These are phyloP conservation scores for Aphanoascus verrucosus DNA, from an alignment of 2,329 filamentous ascomycete genomes.

Conservation along the genomic window DNA sequence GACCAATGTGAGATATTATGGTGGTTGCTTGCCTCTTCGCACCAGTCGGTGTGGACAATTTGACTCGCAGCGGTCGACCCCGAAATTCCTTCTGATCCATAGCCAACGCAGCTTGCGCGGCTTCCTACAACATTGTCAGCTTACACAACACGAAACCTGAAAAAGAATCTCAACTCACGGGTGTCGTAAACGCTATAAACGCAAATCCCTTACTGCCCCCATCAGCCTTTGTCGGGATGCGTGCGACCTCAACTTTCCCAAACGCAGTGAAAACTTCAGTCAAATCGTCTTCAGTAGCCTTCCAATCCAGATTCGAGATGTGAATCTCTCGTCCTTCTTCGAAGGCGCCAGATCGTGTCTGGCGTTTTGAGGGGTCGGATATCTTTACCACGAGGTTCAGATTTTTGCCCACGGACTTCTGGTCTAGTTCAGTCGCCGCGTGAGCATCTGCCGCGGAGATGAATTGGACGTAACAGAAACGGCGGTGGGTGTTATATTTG, in stretches of 20 bases:
- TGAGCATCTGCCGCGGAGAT: conserved; percentile 55
- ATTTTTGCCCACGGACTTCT: conserved; percentile 55
- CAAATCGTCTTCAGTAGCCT: conserved; percentile 56
- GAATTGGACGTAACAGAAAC: conserved; percentile 96
- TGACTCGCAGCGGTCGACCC: conserved; percentile 56
- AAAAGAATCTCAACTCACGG: conserved; percentile 30
- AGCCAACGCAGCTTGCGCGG: conserved; percentile 53
- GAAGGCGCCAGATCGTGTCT: conserved; percentile 65
- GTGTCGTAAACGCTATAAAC: conserved; percentile 65
- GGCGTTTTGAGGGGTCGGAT: conserved; percentile 69
- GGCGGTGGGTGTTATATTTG: conserved; percentile 74
- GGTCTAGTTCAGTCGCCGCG: conserved; percentile 62
- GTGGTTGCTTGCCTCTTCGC: conserved; percentile 36
- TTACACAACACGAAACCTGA: background rate
- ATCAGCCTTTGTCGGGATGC: conserved; percentile 56
- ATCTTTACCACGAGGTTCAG: conserved; percentile 66
- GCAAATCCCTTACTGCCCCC: conserved; percentile 66
- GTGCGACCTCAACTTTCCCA: conserved; percentile 61
- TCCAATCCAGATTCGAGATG: conserved; percentile 56
- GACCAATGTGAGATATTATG: conserved; percentile 34
- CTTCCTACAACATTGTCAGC: conserved; percentile 39
- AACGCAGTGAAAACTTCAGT: conserved; percentile 61
- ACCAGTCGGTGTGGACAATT: conserved; percentile 39
- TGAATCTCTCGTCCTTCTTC: conserved; percentile 84
- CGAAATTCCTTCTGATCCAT: conserved; percentile 62